Conservation (phyloP, 208 protist genomes). For the Blastocrithidia nonstop region DNA sequence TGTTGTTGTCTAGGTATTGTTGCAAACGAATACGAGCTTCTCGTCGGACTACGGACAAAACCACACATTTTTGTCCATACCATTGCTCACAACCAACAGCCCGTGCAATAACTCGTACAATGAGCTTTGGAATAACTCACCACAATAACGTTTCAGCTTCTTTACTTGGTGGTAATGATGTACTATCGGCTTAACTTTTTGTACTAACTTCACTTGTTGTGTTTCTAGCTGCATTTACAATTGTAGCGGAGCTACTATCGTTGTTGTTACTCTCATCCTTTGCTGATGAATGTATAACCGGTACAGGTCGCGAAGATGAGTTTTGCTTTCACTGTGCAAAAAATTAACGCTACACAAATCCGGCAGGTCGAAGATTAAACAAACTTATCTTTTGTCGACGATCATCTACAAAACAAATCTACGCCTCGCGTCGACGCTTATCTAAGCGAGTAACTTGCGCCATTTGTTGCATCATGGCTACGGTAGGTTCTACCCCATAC, state of each 20-base stretch:
- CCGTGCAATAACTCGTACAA: slow-evolving; percentile 57
- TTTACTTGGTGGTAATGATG: too few relatives aligned
- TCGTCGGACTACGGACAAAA: slow-evolving; percentile 22
- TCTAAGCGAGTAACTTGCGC: slow-evolving; percentile 61
- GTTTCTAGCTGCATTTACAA: neutral
- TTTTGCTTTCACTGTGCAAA: slow-evolving; percentile 54
- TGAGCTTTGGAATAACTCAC: slow-evolving; percentile 60
- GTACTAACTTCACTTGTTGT: neutral
- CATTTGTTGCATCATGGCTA: slow-evolving; percentile 30
- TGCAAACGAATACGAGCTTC: slow-evolving; percentile 38
- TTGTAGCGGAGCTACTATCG: neutral
- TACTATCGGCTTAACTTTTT: neutral
- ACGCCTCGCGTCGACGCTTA: too few relatives aligned
- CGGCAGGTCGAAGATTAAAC: slow-evolving; percentile 47
- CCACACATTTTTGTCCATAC: slow-evolving; percentile 56
- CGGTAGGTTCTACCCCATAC: slow-evolving; percentile 29
- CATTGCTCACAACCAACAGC: slow-evolving; percentile 22
- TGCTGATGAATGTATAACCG: slow-evolving; percentile 3
- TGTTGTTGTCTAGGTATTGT: neutral
- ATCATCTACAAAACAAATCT: too few relatives aligned
- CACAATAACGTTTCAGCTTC: slow-evolving; percentile 17
- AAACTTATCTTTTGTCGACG: too few relatives aligned
- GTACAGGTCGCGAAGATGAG: slow-evolving; percentile 38
- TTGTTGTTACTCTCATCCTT: neutral
- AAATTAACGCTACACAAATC: slow-evolving; percentile 47